Evolutionary conservation across 345 rosid genomes (phyloP).

Genomic region (Cardamine chenopodiifolia): DNA sequence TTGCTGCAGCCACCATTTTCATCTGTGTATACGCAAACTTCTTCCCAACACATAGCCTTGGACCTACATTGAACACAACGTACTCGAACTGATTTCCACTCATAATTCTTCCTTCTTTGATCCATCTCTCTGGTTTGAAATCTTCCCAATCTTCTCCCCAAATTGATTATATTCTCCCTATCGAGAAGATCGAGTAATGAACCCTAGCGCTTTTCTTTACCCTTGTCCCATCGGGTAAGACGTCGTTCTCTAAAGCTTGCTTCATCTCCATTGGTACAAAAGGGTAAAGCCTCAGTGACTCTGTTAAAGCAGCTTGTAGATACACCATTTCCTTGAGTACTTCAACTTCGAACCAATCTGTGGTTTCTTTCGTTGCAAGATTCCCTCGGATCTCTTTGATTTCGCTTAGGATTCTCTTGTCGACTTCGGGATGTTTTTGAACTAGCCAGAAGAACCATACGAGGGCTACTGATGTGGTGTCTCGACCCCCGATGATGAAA

Average conservation of each 20-base stretch:
- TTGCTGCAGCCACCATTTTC: conserved; percentile 82
- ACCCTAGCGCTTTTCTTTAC: conserved; percentile 60
- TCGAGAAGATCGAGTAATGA: conserved; percentile 53
- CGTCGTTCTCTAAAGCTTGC: conserved; percentile 62
- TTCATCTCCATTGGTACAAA: conserved; percentile 74
- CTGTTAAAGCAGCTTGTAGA: conserved; percentile 75
- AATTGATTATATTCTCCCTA: conserved; percentile 59
- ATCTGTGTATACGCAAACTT: conserved; percentile 77
- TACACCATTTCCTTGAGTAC: conserved; percentile 64
- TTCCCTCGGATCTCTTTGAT: conserved; percentile 39
- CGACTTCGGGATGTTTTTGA: conserved; percentile 52
- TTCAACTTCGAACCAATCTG: conserved; percentile 39
- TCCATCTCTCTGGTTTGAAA: conserved; percentile 80
- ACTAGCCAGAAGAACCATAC: conserved; percentile 84
- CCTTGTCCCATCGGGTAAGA: conserved; percentile 58
- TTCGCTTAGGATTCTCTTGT: conserved; percentile 54
- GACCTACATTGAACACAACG: conserved; percentile 80
- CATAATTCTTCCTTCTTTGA: conserved; percentile 52
- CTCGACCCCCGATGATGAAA: conserved; percentile 77
- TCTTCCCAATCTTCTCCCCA: conserved; percentile 75
- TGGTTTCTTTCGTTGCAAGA: background rate
- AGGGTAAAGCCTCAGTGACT: conserved; percentile 75
- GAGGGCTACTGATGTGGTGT: conserved; percentile 78
- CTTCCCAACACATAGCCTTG: conserved; percentile 74
- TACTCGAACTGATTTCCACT: conserved; percentile 69